Conservation (phyloP, 2,329 filamentous ascomycete genomes). For the Phyllosticta citriasiana region DNA sequence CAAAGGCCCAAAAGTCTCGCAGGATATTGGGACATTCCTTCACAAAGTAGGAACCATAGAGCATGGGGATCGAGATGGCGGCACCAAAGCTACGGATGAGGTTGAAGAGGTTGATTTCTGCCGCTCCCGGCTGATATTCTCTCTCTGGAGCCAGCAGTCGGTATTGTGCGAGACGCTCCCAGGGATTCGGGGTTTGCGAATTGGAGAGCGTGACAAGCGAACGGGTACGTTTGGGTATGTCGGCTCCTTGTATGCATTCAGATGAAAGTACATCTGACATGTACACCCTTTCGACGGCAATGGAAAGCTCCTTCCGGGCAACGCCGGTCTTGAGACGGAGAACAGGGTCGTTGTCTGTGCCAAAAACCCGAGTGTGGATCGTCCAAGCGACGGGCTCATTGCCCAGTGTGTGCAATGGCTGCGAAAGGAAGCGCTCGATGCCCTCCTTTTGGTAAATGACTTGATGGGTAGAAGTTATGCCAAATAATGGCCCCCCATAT, state of each 20-base stretch:
- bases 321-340: not conserved
- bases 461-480: conserved; percentile 1
- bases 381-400: conserved; percentile 6
- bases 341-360: not conserved
- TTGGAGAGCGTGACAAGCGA: not conserved
- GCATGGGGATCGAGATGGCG: conserved; percentile 8
- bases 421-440: conserved; percentile 1
- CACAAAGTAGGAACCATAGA: conserved; percentile 39
- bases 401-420: conserved; percentile 2
- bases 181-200: not conserved
- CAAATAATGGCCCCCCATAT: conserved; percentile 4
- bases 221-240: not conserved
- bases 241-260: not conserved
- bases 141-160: not conserved
- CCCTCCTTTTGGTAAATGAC: conserved; percentile 2
- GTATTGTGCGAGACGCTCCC: not conserved
- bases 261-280: not conserved
- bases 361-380: conserved; percentile 6
- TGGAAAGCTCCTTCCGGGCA: not conserved
- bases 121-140: not conserved
- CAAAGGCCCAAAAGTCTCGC: conserved; percentile 43
- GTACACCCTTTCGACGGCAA: conserved; percentile 4
- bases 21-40: conserved; percentile 43
- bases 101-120: conserved; percentile 6
- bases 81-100: conserved; percentile 11